Evolutionary conservation across 345 rosid species (phyloP).

Genomic region (Schrenkiella parvula): DNA sequence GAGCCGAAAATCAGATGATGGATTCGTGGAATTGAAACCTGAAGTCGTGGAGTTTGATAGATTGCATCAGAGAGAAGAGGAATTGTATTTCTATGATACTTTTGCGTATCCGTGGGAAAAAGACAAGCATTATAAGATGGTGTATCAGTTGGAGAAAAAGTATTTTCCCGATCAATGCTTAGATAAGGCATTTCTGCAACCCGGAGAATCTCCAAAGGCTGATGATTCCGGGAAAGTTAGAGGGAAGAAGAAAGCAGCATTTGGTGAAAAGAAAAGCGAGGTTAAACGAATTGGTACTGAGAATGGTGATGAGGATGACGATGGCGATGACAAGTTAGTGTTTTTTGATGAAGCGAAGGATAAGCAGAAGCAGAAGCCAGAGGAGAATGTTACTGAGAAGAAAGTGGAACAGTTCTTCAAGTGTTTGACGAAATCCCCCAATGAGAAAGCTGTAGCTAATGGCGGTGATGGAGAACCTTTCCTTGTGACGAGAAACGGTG

Average conservation of each 20-base stretch:
- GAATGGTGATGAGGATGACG: slow-evolving; percentile 15
- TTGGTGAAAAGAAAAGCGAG: slow-evolving; percentile 19
- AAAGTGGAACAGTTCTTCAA: slow-evolving; percentile 85
- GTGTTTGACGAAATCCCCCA: slow-evolving; percentile 70
- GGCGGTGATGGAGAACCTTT: slow-evolving; percentile 65
- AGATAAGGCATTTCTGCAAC: slow-evolving; percentile 83
- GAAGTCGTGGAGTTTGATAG: slow-evolving; percentile 72
- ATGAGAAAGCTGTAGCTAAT: slow-evolving; percentile 44
- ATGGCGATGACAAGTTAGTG: slow-evolving; percentile 47
- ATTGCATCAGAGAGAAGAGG: slow-evolving; percentile 89
- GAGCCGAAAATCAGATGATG: slow-evolving; percentile 44
- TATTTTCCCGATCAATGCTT: slow-evolving; percentile 84
- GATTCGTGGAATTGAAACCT: slow-evolving; percentile 83
- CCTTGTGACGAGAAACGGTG: slow-evolving; percentile 59
- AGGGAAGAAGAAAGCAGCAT: slow-evolving; percentile 29
- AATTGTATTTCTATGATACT: slow-evolving; percentile 73
- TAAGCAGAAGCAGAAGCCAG: slow-evolving; percentile 36
- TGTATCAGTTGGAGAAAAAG: slow-evolving; percentile 93
- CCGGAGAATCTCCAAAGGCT: slow-evolving; percentile 42
- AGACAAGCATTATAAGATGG: slow-evolving; percentile 96
- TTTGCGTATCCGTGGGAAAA: slow-evolving; percentile 97
- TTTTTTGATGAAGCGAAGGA: slow-evolving; percentile 71
- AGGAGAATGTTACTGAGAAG: slow-evolving; percentile 55
- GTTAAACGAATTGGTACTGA: slow-evolving; percentile 19
- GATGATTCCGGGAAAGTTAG: slow-evolving; percentile 23